Percentiles rank a stretch among this genome's conserved stretches.
Conservation (phyloP, 257 asterid genomes). For the Forsythia suspensa region DNA sequence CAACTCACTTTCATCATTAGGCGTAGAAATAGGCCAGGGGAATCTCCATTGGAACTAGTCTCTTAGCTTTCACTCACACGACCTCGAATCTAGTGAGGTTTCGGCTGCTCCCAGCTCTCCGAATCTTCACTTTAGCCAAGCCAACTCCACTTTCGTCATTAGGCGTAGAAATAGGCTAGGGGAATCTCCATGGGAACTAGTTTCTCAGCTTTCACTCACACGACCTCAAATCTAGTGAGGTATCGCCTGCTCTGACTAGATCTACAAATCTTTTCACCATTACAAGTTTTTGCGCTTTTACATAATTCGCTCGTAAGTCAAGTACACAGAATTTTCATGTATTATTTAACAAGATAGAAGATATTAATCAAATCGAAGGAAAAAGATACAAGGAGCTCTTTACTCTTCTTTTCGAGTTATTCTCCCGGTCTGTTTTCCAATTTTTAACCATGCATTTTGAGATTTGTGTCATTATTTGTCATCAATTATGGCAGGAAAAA, state of each 20-base stretch:
- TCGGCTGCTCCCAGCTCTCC: neutral
- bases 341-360: neutral
- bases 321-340: neutral
- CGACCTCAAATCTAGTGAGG: neutral
- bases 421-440: neutral
- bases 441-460: too few species aligned
- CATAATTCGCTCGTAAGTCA: neutral
- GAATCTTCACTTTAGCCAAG: neutral
- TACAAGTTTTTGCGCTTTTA: neutral
- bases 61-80: neutral
- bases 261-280: neutral
- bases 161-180: neutral
- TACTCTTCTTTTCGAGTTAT: neutral
- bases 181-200: neutral
- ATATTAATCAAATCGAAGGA: neutral
- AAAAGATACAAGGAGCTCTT: neutral
- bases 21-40: neutral
- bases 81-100: neutral
- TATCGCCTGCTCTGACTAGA: neutral
- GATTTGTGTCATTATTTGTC: neutral
- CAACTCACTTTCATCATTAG: neutral
- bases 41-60: neutral
- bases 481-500: conserved; percentile 39
- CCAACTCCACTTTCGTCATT: neutral
- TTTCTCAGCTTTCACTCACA: neutral